phyloP scores from a whole-genome alignment of 306 rosid species.

The Rosa multiflora region DNA sequence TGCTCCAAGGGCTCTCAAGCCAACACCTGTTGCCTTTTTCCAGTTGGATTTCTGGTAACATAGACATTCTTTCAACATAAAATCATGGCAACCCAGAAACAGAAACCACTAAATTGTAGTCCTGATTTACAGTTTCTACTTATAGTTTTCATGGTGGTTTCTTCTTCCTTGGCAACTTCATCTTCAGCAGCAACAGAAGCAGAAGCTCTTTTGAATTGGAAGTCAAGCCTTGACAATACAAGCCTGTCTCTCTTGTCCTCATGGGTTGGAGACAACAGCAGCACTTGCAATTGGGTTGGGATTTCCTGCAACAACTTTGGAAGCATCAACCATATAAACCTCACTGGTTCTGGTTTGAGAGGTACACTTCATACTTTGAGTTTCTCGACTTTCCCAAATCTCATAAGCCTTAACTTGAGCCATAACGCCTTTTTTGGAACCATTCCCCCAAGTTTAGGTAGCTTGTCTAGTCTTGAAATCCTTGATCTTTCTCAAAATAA shows the following conservation, averaged over 20 bases:
- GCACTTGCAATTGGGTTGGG: too few relatives aligned
- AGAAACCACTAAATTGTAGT: background rate
- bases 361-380: slow-evolving; percentile 28
- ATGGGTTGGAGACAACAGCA: slow-evolving; percentile 22
- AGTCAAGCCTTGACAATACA: slow-evolving; percentile 20
- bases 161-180: background rate
- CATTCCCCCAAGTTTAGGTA: slow-evolving; percentile 10
- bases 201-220: slow-evolving; percentile 37
- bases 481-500: slow-evolving; percentile 8
- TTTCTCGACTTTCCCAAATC: slow-evolving; percentile 28
- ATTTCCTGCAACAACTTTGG: too few relatives aligned
- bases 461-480: slow-evolving; percentile 10
- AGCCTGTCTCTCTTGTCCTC: slow-evolving; percentile 22
- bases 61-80: background rate
- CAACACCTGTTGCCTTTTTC: background rate
- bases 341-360: slow-evolving; percentile 23
- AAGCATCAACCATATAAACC: slow-evolving; percentile 5
- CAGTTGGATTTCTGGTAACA: background rate
- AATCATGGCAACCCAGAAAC: background rate
- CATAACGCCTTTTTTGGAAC: slow-evolving; percentile 8
- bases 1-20: too few relatives aligned
- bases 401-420: slow-evolving; percentile 19
- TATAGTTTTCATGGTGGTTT: background rate
- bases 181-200: background rate
- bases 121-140: background rate